Evolutionary conservation across 2,329 filamentous ascomycete genomes (phyloP), one percentile per base, ranked within the genome.

Genomic region (Colletotrichum kahawae): DNA sequence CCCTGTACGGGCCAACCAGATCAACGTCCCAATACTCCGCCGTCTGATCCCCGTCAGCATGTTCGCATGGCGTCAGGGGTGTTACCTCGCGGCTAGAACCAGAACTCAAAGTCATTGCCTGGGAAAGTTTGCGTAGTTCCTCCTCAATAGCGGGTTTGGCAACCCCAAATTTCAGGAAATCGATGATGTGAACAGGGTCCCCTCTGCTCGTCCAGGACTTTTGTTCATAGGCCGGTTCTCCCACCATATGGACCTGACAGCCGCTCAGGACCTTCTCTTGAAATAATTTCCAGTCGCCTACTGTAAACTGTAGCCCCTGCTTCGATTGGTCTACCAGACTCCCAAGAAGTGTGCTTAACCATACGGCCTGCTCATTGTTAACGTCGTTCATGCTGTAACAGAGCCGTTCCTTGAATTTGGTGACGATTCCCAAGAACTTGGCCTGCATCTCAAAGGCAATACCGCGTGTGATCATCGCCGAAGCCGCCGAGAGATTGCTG

Each of bases 381-480:
- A 93, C 90, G 1, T 82, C 86, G 21, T 89, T 88, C 14, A 88
- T 86, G 14, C 88, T 85, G 75, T 95, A 95, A 34, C 90, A 91
- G 0, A 92, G 82, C 5, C 84, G 86, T 65, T 94, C 92, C 76
- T 93, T 93, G 80, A 88, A 91, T 6, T 86, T 88, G 0, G 94
- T 96, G 70, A 90, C 92, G 0, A 85, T 84, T 0, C 94, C 94
- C 3, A 96, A 86, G 29, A 92, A 83, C 9, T 86, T 88, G 2
- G 87, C 86, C 54, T 88, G 81, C 80, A 91, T 87, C 33, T 90
- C 90, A 80, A 94, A 94, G 0, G 81, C 78, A 63, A 95, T 90
- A 4, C 89, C 88, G n/a, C 85, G 81, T 38, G 82, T 78, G 1
- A 95, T 79, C 77, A 93, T 91, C 2, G 85, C 81, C 1, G 83